A percentile compares a stretch with the other conserved stretches of the same genome.
phyloP scores from a whole-genome alignment of 306 rosid genomes.

The Neltuma alba region DNA sequence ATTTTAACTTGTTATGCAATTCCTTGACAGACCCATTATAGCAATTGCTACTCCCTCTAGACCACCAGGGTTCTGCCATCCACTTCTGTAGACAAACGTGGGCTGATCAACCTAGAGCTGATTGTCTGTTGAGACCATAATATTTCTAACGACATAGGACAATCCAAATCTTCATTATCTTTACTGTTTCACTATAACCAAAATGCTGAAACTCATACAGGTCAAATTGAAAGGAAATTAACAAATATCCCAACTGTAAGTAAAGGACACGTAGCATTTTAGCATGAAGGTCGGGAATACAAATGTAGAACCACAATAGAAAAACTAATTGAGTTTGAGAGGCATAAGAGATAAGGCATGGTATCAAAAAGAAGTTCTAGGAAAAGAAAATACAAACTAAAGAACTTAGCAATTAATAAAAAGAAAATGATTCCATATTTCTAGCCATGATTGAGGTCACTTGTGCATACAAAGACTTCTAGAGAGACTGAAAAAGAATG shows the following conservation, averaged over 20 bases:
- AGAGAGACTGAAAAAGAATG: background rate
- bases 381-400: background rate
- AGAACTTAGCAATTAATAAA: background rate
- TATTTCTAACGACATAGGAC: background rate
- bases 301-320: background rate
- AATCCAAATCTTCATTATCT: background rate
- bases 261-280: background rate
- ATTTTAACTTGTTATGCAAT: background rate
- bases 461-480: background rate
- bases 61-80: background rate
- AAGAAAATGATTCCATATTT: background rate
- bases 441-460: background rate
- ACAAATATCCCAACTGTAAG: background rate
- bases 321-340: background rate
- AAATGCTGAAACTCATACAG: background rate
- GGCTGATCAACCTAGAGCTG: background rate
- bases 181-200: background rate
- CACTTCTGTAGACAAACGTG: background rate
- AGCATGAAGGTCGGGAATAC: background rate
- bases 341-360: background rate
- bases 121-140: background rate
- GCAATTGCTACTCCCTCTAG: background rate
- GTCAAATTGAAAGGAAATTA: background rate
- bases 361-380: background rate
- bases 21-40: background rate